Percentiles rank a stretch among this genome's conserved stretches.
Evolutionary conservation across 345 rosid genomes (phyloP).

Genomic region (Psidium guajava): DNA sequence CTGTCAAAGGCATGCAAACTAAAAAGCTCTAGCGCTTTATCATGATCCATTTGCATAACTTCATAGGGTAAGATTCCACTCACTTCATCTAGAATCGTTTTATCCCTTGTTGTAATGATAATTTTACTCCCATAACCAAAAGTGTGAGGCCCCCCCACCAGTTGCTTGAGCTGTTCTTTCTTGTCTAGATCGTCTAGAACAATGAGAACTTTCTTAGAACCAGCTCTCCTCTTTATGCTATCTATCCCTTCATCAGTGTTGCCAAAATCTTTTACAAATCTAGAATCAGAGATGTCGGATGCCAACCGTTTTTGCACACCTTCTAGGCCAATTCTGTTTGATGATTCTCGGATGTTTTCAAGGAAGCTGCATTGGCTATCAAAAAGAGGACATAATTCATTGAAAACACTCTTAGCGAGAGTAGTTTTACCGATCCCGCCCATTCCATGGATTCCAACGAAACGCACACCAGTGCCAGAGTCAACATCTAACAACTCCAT

Average conservation of each 20-base stretch:
- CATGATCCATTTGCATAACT: fast-evolving
- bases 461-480: too few relatives aligned
- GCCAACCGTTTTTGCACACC: fast-evolving
- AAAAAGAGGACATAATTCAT: neutral
- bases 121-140: fast-evolving
- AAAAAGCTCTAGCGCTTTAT: neutral
- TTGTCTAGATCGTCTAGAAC: neutral
- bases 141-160: fast-evolving
- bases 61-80: neutral
- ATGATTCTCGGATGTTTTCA: neutral
- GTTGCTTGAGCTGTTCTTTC: neutral
- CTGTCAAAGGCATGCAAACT: neutral
- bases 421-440: too few relatives aligned
- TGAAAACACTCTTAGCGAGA: too few relatives aligned
- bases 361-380: neutral
- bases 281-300: neutral
- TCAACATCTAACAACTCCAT: too few relatives aligned
- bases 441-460: too few relatives aligned
- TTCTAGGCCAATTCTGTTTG: neutral
- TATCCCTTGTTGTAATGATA: neutral
- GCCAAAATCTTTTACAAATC: neutral
- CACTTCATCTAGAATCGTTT: neutral
- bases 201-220: neutral
- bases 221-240: neutral
- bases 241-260: neutral